These are phyloP conservation scores for Marsdenia floribunda DNA, from an alignment of 257 asterid genomes.

Conservation along the genomic window DNA sequence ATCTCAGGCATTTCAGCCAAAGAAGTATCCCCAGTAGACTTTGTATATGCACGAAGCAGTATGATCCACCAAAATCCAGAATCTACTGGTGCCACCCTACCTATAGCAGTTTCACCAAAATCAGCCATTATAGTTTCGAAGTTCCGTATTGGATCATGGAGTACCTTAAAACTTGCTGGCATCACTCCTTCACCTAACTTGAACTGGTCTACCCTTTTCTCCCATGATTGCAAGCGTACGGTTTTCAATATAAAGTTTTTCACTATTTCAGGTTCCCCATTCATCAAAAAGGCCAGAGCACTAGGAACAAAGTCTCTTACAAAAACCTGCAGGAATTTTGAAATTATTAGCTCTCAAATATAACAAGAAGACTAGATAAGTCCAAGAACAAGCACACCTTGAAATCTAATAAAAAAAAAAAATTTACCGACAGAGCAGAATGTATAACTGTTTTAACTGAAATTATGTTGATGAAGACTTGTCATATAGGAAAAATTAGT, in stretches of 20 bases:
- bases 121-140: constrained; percentile 79
- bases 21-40: constrained; percentile 86
- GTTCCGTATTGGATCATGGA: constrained; percentile 75
- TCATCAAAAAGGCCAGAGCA: constrained; percentile 88
- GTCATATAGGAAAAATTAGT: not conserved
- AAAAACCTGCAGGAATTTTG: constrained; percentile 49
- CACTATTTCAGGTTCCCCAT: constrained; percentile 94
- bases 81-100: constrained; percentile 96
- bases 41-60: constrained; percentile 84
- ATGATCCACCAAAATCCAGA: constrained; percentile 99
- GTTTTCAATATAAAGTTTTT: constrained; percentile 81
- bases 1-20: constrained; percentile 73
- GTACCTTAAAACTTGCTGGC: constrained; percentile 96
- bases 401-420: not conserved
- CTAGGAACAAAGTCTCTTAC: constrained; percentile 93
- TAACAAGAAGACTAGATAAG: not conserved
- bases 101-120: constrained; percentile 92
- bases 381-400: not conserved
- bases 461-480: too few species aligned
- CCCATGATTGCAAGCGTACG: constrained; percentile 86
- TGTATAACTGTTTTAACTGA: not conserved
- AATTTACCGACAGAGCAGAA: not conserved
- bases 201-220: constrained; percentile 85
- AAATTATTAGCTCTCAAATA: not conserved
- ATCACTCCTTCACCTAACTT: constrained; percentile 87